Evolutionary conservation across 2,329 filamentous ascomycete genomes (phyloP), one percentile per base, ranked within the genome.

Genomic region (Hymenoscyphus linearis): DNA sequence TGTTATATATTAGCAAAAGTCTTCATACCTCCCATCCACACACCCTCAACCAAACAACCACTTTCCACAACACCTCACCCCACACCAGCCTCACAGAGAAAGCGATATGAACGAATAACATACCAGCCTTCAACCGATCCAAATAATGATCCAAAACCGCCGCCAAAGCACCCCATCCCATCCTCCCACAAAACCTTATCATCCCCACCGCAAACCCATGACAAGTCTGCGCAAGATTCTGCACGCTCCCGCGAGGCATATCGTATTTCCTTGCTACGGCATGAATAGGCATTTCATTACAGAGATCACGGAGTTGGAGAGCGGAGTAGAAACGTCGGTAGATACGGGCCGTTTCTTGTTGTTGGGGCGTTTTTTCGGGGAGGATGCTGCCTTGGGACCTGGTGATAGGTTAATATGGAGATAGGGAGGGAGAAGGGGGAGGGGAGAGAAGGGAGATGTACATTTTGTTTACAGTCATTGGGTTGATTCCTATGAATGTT

Each of bases 121-220:
- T 65, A 69, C 70, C 71, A 50, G 88, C 88, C 72, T 86, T 85
- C 6, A 93, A 77, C 25, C 89, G 80, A 73, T 91, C 88, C 0
- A 85, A 85, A 75, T 90, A 91, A 70, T 92, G 89, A 66, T 91
- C 87, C 35, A 92, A 77, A 6, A 88, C 85, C 4, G 86, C 87
- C 6, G 85, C 84, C 71, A 92, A 82, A 68, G 88, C 85, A 1
- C 82, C 83, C 87, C 88, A 91, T 2, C 82, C 85, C 89, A 93
- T 91, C 18, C 84, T 81, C 66, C 90, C 81, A 70, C 89, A 92
- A 69, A 92, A 92, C 66, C 89, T 91, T 62, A 92, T 84, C 79
- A 91, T 90, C 3, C 88, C 88, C 1, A 87, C 87, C 3, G 88
- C 89, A 69, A 92, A 93, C 0, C 89, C 89, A 65, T 91, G 85